Percentiles rank a stretch among this genome's conserved stretches.
Evolutionary conservation across 2,329 filamentous ascomycete species (phyloP).

Genomic region (Cyphellophora attinorum): DNA sequence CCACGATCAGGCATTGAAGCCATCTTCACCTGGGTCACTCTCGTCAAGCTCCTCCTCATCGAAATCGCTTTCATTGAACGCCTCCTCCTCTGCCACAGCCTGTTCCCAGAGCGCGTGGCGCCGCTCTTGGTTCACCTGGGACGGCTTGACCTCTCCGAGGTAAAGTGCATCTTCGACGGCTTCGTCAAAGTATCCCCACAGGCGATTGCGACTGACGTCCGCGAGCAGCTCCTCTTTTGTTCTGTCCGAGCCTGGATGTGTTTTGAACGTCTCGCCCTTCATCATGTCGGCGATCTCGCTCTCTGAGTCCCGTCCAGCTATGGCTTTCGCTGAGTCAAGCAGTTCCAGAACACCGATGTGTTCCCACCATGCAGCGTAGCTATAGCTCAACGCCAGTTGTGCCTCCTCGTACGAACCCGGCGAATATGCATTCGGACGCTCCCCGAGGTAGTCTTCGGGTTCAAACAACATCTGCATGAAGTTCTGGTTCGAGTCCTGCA

Average conservation of each 20-base stretch:
- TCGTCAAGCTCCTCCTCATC: too few species aligned
- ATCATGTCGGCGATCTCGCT: slow-evolving; percentile 1
- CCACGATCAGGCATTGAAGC: too few species aligned
- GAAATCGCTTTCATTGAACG: too few species aligned
- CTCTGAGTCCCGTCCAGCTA: slow-evolving; percentile 4
- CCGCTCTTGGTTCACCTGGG: too few species aligned
- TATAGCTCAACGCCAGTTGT: slow-evolving; percentile 17
- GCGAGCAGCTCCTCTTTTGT: slow-evolving; percentile 3
- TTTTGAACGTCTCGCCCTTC: neutral
- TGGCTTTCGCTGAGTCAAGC: slow-evolving; percentile 4
- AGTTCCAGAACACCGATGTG: slow-evolving; percentile 8
- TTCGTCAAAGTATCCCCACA: slow-evolving; percentile 5
- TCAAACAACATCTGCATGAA: slow-evolving; percentile 21
- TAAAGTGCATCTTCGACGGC: slow-evolving; percentile 7
- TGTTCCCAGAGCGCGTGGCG: too few species aligned
- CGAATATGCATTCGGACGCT: slow-evolving; percentile 5
- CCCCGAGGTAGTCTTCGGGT: slow-evolving; percentile 16
- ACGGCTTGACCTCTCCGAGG: too few species aligned
- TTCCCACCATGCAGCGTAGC: slow-evolving; percentile 19
- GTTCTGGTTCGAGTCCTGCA: slow-evolving; percentile 17
- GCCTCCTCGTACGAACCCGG: slow-evolving; percentile 14
- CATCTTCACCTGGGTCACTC: too few species aligned
- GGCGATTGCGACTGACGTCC: slow-evolving; percentile 3
- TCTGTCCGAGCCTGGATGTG: too few species aligned
- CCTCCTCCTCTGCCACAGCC: too few species aligned